Conservation (phyloP, 2,329 filamentous ascomycete species). For the Emmonsiellopsis sp. region DNA sequence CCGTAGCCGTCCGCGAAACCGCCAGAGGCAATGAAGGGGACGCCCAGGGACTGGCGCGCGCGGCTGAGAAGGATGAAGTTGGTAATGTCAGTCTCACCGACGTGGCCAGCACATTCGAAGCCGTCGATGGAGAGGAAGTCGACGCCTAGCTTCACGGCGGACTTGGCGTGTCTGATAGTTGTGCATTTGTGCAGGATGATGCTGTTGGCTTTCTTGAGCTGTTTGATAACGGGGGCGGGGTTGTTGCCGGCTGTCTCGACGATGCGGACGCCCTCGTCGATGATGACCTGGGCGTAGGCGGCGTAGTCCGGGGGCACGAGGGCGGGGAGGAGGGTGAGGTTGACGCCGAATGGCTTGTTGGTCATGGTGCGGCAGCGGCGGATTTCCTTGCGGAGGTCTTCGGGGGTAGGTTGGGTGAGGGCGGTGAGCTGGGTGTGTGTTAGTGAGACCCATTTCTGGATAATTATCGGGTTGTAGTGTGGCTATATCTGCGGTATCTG, state of each 20-base stretch:
- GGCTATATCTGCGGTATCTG: background rate
- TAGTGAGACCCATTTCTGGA: background rate
- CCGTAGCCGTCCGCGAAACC: slow-evolving; percentile 94
- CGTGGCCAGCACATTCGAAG: slow-evolving; percentile 81
- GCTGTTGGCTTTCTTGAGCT: slow-evolving; percentile 70
- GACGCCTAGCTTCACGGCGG: slow-evolving; percentile 85
- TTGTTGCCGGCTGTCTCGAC: slow-evolving; percentile 90
- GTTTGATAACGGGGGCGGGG: slow-evolving; percentile 80
- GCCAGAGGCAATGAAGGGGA: slow-evolving; percentile 92
- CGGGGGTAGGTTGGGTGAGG: slow-evolving; percentile 83
- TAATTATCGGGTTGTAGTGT: slow-evolving; percentile 1
- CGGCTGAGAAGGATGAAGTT: slow-evolving; percentile 61
- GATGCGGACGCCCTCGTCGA: slow-evolving; percentile 83
- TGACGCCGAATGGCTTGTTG: slow-evolving; percentile 66
- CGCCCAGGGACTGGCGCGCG: slow-evolving; percentile 68
- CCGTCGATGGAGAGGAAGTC: slow-evolving; percentile 96
- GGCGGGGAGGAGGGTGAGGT: slow-evolving; percentile 85
- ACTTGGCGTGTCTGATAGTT: slow-evolving; percentile 84
- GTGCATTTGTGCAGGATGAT: slow-evolving; percentile 96
- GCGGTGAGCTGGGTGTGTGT: slow-evolving; percentile 35
- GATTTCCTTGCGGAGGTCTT: slow-evolving; percentile 90
- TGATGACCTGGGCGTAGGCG: slow-evolving; percentile 83
- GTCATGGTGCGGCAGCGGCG: slow-evolving; percentile 67
- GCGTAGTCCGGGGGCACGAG: slow-evolving; percentile 85
- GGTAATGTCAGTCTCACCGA: slow-evolving; percentile 45